phyloP scores from a whole-genome alignment of 1,139 yeast genomes.

The Protomyces pachydermus region DNA sequence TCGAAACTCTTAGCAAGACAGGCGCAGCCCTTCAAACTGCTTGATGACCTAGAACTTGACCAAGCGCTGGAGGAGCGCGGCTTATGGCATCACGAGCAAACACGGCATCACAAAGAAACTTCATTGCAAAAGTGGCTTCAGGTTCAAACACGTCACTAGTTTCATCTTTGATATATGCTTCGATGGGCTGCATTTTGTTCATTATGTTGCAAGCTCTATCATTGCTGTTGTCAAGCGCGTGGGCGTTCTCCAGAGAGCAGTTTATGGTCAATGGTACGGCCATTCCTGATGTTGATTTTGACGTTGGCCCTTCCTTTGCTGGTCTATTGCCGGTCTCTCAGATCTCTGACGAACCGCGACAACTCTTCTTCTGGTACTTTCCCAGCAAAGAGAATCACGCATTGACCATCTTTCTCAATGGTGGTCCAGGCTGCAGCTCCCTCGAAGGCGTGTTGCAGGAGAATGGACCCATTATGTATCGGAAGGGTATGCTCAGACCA shows the following conservation, averaged over 20 bases:
- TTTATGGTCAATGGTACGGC: constrained; percentile 15
- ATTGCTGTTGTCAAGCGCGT: neutral
- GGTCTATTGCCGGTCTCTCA: constrained; percentile 21
- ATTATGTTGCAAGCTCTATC: neutral
- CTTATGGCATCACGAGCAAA: constrained; percentile 4
- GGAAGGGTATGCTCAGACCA: constrained; percentile 55
- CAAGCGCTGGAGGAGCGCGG: constrained; percentile 18
- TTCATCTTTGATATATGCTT: neutral
- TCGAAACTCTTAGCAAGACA: neutral
- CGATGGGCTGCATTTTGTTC: too few relatives aligned
- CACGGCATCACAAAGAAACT: neutral
- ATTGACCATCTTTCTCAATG: constrained; percentile 65
- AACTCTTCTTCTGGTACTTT: constrained; percentile 26
- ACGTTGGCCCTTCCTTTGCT: constrained; percentile 13
- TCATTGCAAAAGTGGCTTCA: neutral
- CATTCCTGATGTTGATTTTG: constrained; percentile 16
- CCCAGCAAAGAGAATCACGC: constrained; percentile 4
- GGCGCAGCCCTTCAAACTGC: neutral
- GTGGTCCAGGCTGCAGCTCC: constrained; percentile 91
- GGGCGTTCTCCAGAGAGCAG: neutral
- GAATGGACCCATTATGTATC: constrained; percentile 75
- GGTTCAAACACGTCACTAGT: neutral
- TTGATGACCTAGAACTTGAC: constrained; percentile 3
- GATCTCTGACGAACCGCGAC: neutral
- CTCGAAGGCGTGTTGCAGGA: constrained; percentile 96